Evolutionary conservation across 2,329 filamentous ascomycete genomes (phyloP).

Genomic region (Colletotrichum spaethianum): DNA sequence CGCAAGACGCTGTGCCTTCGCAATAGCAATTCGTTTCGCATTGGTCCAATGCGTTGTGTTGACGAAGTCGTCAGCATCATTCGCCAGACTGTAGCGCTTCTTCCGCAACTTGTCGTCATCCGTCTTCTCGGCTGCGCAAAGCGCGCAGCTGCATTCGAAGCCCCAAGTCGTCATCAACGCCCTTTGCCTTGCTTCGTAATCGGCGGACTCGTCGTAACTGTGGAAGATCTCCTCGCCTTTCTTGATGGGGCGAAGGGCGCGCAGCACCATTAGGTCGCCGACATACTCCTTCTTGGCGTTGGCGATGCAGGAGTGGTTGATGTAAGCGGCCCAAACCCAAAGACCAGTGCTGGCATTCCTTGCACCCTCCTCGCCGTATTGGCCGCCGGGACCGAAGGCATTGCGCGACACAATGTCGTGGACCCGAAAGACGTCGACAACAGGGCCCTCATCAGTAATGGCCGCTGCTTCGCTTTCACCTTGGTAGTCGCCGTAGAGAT

Average conservation of each 20-base stretch:
- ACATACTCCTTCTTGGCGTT: conserved; percentile 55
- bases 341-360: conserved; percentile 54
- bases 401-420: conserved; percentile 52
- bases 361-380: conserved; percentile 47
- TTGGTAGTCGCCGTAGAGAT: conserved; percentile 47
- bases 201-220: conserved; percentile 48
- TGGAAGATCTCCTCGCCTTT: conserved; percentile 53
- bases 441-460: conserved; percentile 44
- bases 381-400: conserved; percentile 50
- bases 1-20: conserved; percentile 46
- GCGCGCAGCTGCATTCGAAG: conserved; percentile 53
- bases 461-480: conserved; percentile 41
- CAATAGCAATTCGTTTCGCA: conserved; percentile 42
- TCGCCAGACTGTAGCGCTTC: conserved; percentile 42
- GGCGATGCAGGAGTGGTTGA: conserved; percentile 58
- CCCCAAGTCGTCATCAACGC: conserved; percentile 51
- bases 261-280: conserved; percentile 57
- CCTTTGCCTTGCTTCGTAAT: conserved; percentile 44
- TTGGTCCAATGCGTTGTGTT: conserved; percentile 16
- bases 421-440: conserved; percentile 51
- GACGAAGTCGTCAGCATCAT: conserved; percentile 44
- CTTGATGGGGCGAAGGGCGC: conserved; percentile 50
- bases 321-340: conserved; percentile 56
- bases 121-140: conserved; percentile 51
- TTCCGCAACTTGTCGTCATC: conserved; percentile 42